These are phyloP conservation scores for Exophiala calicioides DNA, from an alignment of 2,329 filamentous ascomycete species.

Conservation along the genomic window DNA sequence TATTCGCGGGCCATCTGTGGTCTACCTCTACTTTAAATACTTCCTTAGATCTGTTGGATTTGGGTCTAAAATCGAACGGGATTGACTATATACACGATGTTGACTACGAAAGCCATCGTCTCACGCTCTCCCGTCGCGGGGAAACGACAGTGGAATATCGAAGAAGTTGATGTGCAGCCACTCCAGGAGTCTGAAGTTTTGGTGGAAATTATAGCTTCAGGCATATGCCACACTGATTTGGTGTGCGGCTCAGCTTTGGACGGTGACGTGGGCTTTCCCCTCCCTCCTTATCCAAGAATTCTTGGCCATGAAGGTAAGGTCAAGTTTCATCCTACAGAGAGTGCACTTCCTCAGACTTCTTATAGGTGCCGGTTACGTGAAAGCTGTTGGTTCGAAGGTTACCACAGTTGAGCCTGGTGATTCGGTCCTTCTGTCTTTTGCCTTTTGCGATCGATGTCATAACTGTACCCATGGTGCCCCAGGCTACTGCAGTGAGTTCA, in stretches of 20 bases:
- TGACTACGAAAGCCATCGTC: too few species aligned
- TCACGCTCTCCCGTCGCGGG: too few species aligned
- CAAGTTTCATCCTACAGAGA: neutral
- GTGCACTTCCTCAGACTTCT: neutral
- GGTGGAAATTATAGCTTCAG: conserved; percentile 8
- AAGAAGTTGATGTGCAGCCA: neutral
- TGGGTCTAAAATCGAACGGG: too few species aligned
- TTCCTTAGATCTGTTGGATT: too few species aligned
- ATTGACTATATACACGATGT: too few species aligned
- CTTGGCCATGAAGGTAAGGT: conserved; percentile 14
- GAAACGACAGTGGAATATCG: too few species aligned
- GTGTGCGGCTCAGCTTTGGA: conserved; percentile 36
- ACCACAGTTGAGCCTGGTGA: conserved; percentile 2
- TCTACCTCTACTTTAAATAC: too few species aligned
- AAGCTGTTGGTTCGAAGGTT: conserved; percentile 4
- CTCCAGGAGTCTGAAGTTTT: neutral
- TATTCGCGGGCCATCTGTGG: too few species aligned
- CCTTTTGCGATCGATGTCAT: conserved; percentile 48
- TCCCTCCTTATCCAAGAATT: conserved; percentile 4
- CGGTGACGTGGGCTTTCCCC: neutral
- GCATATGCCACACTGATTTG: conserved; percentile 17
- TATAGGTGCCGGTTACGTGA: conserved; percentile 18
- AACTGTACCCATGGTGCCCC: conserved; percentile 48
- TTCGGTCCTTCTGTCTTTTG: conserved; percentile 47
- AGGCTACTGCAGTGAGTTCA: conserved; percentile 52